Conservation (phyloP, 2,329 filamentous ascomycete genomes). For the Curvularia eragrostidis region DNA sequence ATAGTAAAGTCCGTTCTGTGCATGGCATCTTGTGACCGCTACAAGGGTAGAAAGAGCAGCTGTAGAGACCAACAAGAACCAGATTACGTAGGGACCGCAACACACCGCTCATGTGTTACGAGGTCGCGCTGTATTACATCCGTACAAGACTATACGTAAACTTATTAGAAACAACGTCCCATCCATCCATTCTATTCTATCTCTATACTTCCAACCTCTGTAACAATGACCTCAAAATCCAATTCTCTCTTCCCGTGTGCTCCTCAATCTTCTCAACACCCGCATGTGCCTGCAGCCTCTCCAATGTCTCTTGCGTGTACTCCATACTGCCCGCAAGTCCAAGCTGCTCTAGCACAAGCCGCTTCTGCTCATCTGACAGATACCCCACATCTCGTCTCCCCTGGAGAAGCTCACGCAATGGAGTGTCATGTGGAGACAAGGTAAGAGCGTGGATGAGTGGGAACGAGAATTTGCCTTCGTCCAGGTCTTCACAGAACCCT, state of each 20-base stretch:
- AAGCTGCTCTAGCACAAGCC: neutral
- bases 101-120: no score
- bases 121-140: no score
- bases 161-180: neutral
- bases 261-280: neutral
- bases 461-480: neutral
- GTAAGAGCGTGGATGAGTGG: neutral
- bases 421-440: neutral
- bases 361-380: neutral
- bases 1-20: neutral
- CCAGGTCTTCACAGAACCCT: neutral
- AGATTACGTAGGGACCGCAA: no score
- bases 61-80: no score
- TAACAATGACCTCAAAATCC: neutral
- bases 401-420: neutral
- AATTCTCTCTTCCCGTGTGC: neutral
- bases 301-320: neutral
- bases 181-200: neutral
- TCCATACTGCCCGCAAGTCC: neutral
- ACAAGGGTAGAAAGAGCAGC: no score
- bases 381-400: neutral
- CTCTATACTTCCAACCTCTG: neutral
- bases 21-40: no score
- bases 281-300: neutral
- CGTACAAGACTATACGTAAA: no score